phyloP scores from a whole-genome alignment of 129 eudicot genomes.

The Gnaphalium uliginosum region DNA sequence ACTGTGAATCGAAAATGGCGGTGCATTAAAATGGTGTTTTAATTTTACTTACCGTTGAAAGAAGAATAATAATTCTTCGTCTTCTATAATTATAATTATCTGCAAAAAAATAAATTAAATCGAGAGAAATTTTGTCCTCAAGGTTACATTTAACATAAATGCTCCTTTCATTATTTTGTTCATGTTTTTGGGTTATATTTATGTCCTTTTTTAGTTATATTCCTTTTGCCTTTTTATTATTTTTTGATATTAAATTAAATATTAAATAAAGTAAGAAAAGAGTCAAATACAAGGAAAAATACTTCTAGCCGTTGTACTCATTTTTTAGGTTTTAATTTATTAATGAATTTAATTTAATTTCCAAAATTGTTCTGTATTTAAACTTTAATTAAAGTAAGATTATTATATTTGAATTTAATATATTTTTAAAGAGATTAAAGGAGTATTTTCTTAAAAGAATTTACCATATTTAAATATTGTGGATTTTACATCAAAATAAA shows the following conservation, averaged over 20 bases:
- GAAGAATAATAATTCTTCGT: conserved; percentile 1
- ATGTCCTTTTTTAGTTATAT: background rate
- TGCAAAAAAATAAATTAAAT: background rate
- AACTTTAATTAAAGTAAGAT: too few relatives aligned
- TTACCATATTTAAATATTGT: too few relatives aligned
- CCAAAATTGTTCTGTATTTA: too few relatives aligned
- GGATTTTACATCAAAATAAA: too few relatives aligned
- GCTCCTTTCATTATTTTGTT: conserved; percentile 1
- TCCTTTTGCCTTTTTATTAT: background rate
- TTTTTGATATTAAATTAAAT: background rate
- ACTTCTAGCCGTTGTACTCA: too few relatives aligned
- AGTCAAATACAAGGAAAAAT: conserved; percentile 15
- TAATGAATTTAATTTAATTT: too few relatives aligned
- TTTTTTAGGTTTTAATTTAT: too few relatives aligned
- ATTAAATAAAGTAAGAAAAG: background rate
- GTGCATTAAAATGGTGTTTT: conserved; percentile 29
- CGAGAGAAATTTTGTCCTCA: conserved; percentile 4
- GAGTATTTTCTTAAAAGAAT: too few relatives aligned
- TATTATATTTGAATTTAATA: too few relatives aligned
- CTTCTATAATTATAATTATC: conserved; percentile 5
- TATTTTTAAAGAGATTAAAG: too few relatives aligned
- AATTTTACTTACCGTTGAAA: conserved; percentile 34
- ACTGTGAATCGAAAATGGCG: too few relatives aligned
- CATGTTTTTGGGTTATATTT: background rate
- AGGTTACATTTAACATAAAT: conserved; percentile 13